A percentile compares a stretch with the other conserved stretches of the same genome.
These are phyloP conservation scores for Hyphopichia fennica DNA, from an alignment of 1,139 yeast species.

Conservation along the genomic window DNA sequence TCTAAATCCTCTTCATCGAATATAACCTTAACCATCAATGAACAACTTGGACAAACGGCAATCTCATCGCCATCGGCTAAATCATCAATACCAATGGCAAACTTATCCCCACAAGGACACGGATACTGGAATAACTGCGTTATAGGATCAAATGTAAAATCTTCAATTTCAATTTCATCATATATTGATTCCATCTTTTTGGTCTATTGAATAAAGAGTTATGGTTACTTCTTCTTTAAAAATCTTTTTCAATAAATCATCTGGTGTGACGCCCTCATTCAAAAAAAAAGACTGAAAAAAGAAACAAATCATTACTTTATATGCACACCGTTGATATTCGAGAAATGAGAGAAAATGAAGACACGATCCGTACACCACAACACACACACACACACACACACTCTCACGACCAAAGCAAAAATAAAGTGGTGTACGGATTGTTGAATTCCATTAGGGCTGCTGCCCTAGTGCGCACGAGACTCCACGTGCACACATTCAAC, in stretches of 20 bases:
- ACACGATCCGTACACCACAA: too few species aligned
- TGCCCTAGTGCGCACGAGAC: too few species aligned
- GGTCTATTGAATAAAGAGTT: conserved; percentile 2
- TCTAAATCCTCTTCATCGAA: conserved; percentile 61
- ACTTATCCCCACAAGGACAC: conserved; percentile 97
- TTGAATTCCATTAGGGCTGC: conserved; percentile 6
- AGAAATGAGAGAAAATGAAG: too few species aligned
- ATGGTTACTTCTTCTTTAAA: background rate
- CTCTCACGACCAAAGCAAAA: too few species aligned
- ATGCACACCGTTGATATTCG: too few species aligned
- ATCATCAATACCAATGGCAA: conserved; percentile 84
- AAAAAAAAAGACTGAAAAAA: too few species aligned
- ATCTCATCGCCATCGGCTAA: conserved; percentile 87
- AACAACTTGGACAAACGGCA: conserved; percentile 96
- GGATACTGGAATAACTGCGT: conserved; percentile 88
- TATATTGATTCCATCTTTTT: conserved; percentile 60
- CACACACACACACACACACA: too few species aligned
- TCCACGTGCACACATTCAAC: too few species aligned
- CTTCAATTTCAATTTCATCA: conserved; percentile 96
- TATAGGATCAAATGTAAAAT: conserved; percentile 82
- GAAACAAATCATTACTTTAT: too few species aligned
- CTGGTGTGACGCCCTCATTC: too few species aligned
- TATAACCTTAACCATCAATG: conserved; percentile 87
- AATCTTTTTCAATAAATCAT: too few species aligned
- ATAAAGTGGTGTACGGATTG: background rate